Base-by-base conservation (phyloP, 441 rosid genomes). In the Euphorbia corollata region DNA sequence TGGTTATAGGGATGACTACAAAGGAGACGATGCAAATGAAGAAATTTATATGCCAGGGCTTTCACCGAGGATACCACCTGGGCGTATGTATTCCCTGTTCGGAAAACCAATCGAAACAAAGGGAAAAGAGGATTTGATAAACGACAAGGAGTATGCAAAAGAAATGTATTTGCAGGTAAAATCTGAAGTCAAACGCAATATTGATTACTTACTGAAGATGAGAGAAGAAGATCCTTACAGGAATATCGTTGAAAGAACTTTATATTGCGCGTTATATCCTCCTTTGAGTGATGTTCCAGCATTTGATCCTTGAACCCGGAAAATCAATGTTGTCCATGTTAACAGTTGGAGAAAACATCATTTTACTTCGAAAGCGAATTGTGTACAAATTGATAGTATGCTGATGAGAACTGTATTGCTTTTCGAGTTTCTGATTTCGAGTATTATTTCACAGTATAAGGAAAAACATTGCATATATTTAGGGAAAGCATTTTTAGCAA, bases 181-280 rank as follows among this genome's bases (percentile, higher is more conserved):
- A 79, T 83, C 79, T 0, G 86, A 85, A 71, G 88, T 92, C 6
- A 82, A 85, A 79, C 45, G 64, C 45, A 77, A 73, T 73, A 81
- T 87, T 24, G 83, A 80, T 16, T 90, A 87, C 83, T 82, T 90
- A 78, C 72, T 92, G 75, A 82, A 84, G 84, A 92, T 85, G 76
- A 65, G 97, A 68, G 88, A 87, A 74, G 86, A 81, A 71, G 98
- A 92, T 75, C 97, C 96, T 6, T 87, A 87, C 36, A 79, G 96
- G 79, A 81, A 47, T 67, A 61, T 87, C 39, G 7, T 88, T 15
- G 96, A 90, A 59, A 84, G 96, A 73, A 68, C 81, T 22, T 13
- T 74, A 18, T 82, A 87, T 59, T 75, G 76, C 12, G 78, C 80
- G 10, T 45, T 85, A 0, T 71, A 82, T 63, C 67, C 82, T 79